These are phyloP conservation scores for Priceomyces castillae DNA, from an alignment of 805 yeast species.

Conservation along the genomic window DNA sequence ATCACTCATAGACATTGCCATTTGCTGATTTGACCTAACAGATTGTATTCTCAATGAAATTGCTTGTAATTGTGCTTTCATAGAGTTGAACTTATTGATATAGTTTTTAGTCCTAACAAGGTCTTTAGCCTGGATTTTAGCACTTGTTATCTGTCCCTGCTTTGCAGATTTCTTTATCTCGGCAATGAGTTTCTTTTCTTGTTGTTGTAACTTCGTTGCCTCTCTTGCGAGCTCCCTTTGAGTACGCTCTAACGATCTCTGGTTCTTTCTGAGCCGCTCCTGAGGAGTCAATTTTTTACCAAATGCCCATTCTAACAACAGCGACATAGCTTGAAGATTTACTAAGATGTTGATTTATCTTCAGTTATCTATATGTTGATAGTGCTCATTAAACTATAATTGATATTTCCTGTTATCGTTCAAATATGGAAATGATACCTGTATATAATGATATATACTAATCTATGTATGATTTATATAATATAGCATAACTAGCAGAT, in stretches of 20 bases:
- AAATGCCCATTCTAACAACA: slow-evolving; percentile 84
- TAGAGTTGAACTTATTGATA: slow-evolving; percentile 81
- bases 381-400: not conserved
- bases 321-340: slow-evolving; percentile 19
- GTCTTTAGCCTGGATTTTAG: slow-evolving; percentile 94
- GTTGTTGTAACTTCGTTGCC: slow-evolving; percentile 77
- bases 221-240: slow-evolving; percentile 93
- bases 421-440: not conserved
- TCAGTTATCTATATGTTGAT: not conserved
- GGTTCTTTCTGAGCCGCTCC: slow-evolving; percentile 91
- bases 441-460: not conserved
- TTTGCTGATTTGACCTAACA: slow-evolving; percentile 89
- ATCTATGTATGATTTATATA: too few species aligned
- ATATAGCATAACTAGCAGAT: too few species aligned
- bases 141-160: slow-evolving; percentile 81
- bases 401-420: not conserved
- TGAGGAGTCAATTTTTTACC: slow-evolving; percentile 94
- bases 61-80: slow-evolving; percentile 96
- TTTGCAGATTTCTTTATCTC: slow-evolving; percentile 94
- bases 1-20: slow-evolving; percentile 92
- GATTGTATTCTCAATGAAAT: slow-evolving; percentile 88
- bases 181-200: slow-evolving; percentile 80
- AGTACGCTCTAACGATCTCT: slow-evolving; percentile 89
- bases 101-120: slow-evolving; percentile 82
- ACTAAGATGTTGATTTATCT: not conserved